Evolutionary conservation across 108 stramenopile species (phyloP).

Genomic region (Fragilaria crotonensis): DNA sequence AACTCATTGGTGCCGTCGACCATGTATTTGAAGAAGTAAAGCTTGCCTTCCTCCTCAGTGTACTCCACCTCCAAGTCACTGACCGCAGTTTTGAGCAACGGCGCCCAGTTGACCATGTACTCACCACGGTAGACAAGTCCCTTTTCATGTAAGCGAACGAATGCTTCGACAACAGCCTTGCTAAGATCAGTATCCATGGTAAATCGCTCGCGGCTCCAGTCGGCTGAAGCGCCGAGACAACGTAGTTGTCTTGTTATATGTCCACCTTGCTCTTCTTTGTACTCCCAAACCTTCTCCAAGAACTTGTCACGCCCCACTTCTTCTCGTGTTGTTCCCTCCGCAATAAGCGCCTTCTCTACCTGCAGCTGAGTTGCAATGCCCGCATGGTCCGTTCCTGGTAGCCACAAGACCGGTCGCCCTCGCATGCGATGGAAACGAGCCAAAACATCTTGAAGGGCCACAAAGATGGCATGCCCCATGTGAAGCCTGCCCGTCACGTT

Average conservation of each 20-base stretch:
- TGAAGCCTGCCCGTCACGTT: slow-evolving; percentile 99
- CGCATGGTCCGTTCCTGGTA: slow-evolving; percentile 98
- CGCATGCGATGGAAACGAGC: slow-evolving; percentile 97
- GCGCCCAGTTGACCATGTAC: slow-evolving; percentile 99
- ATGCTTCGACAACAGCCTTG: slow-evolving; percentile 91
- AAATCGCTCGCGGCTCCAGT: slow-evolving; percentile 97
- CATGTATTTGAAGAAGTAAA: slow-evolving; percentile 95
- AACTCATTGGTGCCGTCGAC: slow-evolving; percentile 74
- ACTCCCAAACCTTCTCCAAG: slow-evolving; percentile 80
- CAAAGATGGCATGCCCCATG: slow-evolving; percentile 99
- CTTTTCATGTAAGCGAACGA: slow-evolving; percentile 90
- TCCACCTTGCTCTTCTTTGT: slow-evolving; percentile 94
- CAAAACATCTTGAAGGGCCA: slow-evolving; percentile 96
- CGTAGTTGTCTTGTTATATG: slow-evolving; percentile 92
- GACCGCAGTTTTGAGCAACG: slow-evolving; percentile 94
- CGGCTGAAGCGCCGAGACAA: slow-evolving; percentile 93
- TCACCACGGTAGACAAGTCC: slow-evolving; percentile 92
- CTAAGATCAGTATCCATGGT: slow-evolving; percentile 89
- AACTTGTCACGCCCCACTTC: slow-evolving; percentile 91
- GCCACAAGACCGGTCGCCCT: slow-evolving; percentile 92
- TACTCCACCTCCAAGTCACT: slow-evolving; percentile 96
- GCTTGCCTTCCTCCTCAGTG: slow-evolving; percentile 85
- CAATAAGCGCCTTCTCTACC: slow-evolving; percentile 82
- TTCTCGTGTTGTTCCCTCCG: slow-evolving; percentile 74
- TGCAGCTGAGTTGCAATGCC: slow-evolving; percentile 98